Percentiles rank a stretch among this genome's conserved stretches.
Conservation (phyloP, 1,284 basidiomycete genomes). For the Acaromyces ingoldii region DNA sequence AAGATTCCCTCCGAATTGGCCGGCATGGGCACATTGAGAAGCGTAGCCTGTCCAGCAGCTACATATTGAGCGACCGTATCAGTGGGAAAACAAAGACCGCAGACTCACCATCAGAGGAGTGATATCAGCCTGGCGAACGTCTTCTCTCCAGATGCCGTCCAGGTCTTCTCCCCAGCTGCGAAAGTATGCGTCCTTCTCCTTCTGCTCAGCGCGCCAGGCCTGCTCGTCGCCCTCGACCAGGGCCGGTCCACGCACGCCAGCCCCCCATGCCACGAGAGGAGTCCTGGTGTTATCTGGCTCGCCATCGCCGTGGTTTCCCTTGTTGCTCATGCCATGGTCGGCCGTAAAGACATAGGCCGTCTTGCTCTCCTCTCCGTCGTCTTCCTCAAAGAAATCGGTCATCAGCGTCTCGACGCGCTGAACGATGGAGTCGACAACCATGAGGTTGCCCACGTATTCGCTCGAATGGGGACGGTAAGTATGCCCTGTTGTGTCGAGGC, state of each 20-base stretch:
- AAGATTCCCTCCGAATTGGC: slow-evolving; percentile 53
- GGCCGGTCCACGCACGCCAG: slow-evolving; percentile 55
- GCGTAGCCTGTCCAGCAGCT: slow-evolving; percentile 25
- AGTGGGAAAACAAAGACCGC: background rate
- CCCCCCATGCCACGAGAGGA: slow-evolving; percentile 77
- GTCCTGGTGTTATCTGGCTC: slow-evolving; percentile 83
- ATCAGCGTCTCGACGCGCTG: slow-evolving; percentile 64
- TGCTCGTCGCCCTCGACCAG: slow-evolving; percentile 6
- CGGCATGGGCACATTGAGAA: slow-evolving; percentile 34
- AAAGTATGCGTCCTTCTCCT: slow-evolving; percentile 26
- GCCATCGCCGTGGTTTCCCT: slow-evolving; percentile 86
- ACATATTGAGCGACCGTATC: background rate
- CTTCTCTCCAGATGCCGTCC: slow-evolving; percentile 21
- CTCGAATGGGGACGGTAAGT: slow-evolving; percentile 78
- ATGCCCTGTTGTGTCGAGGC: slow-evolving; percentile 81
- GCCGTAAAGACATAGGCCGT: slow-evolving; percentile 81
- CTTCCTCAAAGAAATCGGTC: slow-evolving; percentile 60
- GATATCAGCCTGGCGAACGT: slow-evolving; percentile 80
- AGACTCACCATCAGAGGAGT: slow-evolving; percentile 65
- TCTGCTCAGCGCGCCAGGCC: slow-evolving; percentile 2
- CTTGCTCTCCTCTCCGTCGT: slow-evolving; percentile 10
- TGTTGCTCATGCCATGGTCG: slow-evolving; percentile 83
- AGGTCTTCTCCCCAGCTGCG: slow-evolving; percentile 30
- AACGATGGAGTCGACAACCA: slow-evolving; percentile 74
- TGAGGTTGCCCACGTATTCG: slow-evolving; percentile 83